Base-by-base conservation (phyloP, 345 rosid genomes). In the Nasturtium officinale region DNA sequence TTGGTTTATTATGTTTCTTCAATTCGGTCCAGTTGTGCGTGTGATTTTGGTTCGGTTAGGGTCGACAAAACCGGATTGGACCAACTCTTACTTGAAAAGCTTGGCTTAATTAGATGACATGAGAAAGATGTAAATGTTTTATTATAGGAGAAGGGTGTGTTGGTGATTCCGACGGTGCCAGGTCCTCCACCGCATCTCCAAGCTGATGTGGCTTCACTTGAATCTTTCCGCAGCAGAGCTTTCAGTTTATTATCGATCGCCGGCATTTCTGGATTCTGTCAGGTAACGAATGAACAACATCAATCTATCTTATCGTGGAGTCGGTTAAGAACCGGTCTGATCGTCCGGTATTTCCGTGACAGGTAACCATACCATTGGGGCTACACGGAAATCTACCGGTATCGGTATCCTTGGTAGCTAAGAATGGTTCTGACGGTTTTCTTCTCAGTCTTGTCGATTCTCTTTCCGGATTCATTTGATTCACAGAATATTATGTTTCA, bases 221-320 rank as follows among this genome's bases (percentile, higher is more conserved):
- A 91, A 73, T 43, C 71, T 13, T 82, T 84, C 71, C 75, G 83
- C 9, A 82, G 77, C 29, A 81, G 81, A 82, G 88, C 96, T 52
- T 91, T 86, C 21, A 82, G 92, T 81, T 84, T 91, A 81, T 83
- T 88, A 54, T 88, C 93, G 1, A 75, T 94, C 43, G 87, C 90
- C 6, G 96, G 91, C 21, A 82, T 87, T 43, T 94, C 97, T 25
- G 96, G 99, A 63, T 86, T 86, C 80, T 94, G 97, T 78, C 98
- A 89, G 97, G 97, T 85, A 67, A 42, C 3, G 58, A 74, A 20
- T 5, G 20, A 37, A 38, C 9, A 47, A 63, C 4, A 40, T 64
- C 38, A 64, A 26, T 68, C 2, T 35, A 18, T 1, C 9, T 53
- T 43, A 30, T 23, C 47, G 53, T 54, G 43, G 28, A 37, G 12